These are phyloP conservation scores for Seiridium unicorne DNA, from an alignment of 2,329 filamentous ascomycete species.

Conservation along the genomic window DNA sequence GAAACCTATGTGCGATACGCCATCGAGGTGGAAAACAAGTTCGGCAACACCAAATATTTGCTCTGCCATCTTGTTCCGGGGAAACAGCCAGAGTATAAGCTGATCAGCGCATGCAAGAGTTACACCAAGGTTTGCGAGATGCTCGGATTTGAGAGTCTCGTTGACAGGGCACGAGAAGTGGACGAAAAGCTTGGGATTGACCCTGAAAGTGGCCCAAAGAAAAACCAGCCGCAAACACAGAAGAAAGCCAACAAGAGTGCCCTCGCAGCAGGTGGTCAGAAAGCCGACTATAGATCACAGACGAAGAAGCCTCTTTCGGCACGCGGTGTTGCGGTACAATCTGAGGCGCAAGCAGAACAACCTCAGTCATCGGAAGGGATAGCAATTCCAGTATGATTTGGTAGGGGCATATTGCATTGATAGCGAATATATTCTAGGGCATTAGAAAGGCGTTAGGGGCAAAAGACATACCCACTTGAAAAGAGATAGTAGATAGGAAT, in stretches of 20 bases:
- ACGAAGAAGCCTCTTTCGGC: slow-evolving; percentile 28
- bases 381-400: slow-evolving; percentile 6
- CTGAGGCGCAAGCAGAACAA: slow-evolving; percentile 7
- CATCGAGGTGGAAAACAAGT: slow-evolving; percentile 80
- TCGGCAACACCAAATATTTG: slow-evolving; percentile 90
- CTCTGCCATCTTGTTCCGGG: slow-evolving; percentile 84
- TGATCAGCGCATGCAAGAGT: slow-evolving; percentile 64
- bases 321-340: slow-evolving; percentile 21
- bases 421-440: neutral
- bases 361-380: slow-evolving; percentile 8
- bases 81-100: slow-evolving; percentile 62
- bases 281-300: slow-evolving; percentile 28
- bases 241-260: slow-evolving; percentile 35
- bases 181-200: slow-evolving; percentile 64
- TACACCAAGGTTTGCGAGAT: slow-evolving; percentile 68
- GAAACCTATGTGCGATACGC: slow-evolving; percentile 70
- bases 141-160: slow-evolving; percentile 63
- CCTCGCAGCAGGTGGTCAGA: slow-evolving; percentile 46
- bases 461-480: neutral
- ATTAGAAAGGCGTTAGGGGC: slow-evolving; percentile 7
- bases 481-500: neutral
- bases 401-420: slow-evolving; percentile 1
- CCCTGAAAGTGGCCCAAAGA: slow-evolving; percentile 45
- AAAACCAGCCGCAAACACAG: slow-evolving; percentile 24
- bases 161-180: slow-evolving; percentile 61